phyloP scores from a whole-genome alignment of 139 green algal species.

The Pleodorina starrii region DNA sequence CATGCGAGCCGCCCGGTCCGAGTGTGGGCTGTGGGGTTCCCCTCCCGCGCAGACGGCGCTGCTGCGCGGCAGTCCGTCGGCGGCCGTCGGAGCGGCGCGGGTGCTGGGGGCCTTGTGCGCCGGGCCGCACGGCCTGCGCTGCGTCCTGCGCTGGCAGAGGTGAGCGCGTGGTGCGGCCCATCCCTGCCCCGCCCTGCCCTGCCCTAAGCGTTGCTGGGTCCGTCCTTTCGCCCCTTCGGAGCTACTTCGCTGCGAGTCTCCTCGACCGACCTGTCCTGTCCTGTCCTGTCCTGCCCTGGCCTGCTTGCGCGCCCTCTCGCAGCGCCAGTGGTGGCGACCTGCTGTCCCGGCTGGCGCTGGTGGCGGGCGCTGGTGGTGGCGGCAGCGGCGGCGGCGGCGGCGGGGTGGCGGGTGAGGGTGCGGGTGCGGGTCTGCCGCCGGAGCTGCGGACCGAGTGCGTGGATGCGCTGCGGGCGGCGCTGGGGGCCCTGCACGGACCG shows the following conservation, averaged over 20 bases:
- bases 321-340: neutral
- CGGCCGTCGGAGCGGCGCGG: neutral
- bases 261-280: neutral
- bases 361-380: too few species aligned
- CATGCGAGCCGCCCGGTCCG: too few species aligned
- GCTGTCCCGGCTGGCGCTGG: neutral
- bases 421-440: neutral
- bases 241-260: too few species aligned
- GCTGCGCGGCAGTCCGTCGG: neutral
- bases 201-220: too few species aligned
- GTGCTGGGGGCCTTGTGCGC: slow-evolving; percentile 28
- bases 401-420: too few species aligned
- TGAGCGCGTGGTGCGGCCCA: neutral
- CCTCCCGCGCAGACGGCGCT: slow-evolving; percentile 18
- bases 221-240: too few species aligned
- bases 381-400: too few species aligned
- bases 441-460: slow-evolving; percentile 26
- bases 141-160: slow-evolving; percentile 34
- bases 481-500: slow-evolving; percentile 26
- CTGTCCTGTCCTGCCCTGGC: neutral
- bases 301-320: neutral
- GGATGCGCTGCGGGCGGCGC: slow-evolving; percentile 23
- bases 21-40: too few species aligned
- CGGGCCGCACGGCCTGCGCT: slow-evolving; percentile 18
- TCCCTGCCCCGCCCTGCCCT: neutral